Base-by-base conservation (phyloP, 106 monocot genomes). In the Dioscorea alata region DNA sequence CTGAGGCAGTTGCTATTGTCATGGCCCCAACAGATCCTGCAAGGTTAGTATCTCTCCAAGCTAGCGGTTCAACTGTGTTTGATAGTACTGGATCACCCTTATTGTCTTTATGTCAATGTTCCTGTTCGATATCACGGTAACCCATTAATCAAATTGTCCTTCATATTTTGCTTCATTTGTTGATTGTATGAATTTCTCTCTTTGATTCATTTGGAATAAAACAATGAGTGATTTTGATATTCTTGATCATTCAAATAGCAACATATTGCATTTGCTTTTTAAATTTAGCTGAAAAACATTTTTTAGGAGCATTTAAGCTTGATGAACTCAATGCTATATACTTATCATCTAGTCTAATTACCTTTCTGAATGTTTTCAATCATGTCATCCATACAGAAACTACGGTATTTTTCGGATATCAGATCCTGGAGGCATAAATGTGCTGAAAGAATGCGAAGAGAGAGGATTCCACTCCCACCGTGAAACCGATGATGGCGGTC, bases 1-100 rank as follows among this genome's bases (percentile, higher is more conserved):
- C 86, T 70, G 86, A 90, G 71, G 86, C 90, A 15, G 75, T 86
- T 63, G 90, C 90, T 42, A 86, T 90, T 71, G 90, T 90, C 21
- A 81, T 86, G 79, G 86, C 90, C 63, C 90, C 90, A 58, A 86
- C 83, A 31, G 90, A 90, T 70, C 21, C 80, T 50, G 65, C 69
- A 73, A 90, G 90, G 90, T 82, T 72, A 63, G 61, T 61, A 6
- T 54, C 54, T 42, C 42, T 42, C 42, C 42, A 8, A 10, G 10
- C 6, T 42, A 8, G 6, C 42, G 0, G 42, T 42, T 42, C 42
- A 42, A 42, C 42, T 42, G 10, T 42, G 42, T 42, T 42, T 42
- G 42, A 10, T 42, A 42, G 42, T 42, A 53, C 14, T 18, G 53
- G 2, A 3, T 53, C 8, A 13, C 53, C 4, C 18, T 18, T 53